Evolutionary conservation across 2,329 filamentous ascomycete genomes (phyloP).

Genomic region (Ambrosiella cleistominuta): DNA sequence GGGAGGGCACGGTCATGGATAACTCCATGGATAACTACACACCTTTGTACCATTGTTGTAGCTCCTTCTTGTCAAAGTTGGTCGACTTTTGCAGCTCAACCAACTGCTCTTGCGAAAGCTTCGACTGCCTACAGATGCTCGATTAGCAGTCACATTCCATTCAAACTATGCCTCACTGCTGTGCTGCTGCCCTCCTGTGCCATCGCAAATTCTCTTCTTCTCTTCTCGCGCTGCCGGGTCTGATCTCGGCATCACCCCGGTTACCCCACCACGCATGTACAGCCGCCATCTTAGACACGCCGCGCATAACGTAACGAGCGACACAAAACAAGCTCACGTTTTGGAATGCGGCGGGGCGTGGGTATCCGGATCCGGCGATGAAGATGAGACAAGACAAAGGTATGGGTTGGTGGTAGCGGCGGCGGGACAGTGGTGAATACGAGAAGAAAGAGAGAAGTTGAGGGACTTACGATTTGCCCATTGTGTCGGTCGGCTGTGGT

Average conservation of each 20-base stretch:
- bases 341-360: neutral
- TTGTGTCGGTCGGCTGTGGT: slow-evolving; percentile 15
- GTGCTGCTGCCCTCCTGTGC: neutral
- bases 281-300: neutral
- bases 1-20: neutral
- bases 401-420: neutral
- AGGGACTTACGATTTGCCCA: slow-evolving; percentile 39
- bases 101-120: slow-evolving; percentile 92
- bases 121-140: slow-evolving; percentile 59
- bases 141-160: neutral
- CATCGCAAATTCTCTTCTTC: neutral
- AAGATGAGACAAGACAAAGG: too few relatives aligned
- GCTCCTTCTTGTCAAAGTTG: slow-evolving; percentile 98
- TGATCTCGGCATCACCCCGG: neutral
- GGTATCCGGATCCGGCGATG: neutral
- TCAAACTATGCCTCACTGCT: neutral
- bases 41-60: slow-evolving; percentile 99
- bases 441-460: neutral
- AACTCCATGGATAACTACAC: slow-evolving; percentile 18
- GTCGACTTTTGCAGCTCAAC: slow-evolving; percentile 89
- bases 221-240: neutral
- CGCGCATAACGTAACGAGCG: neutral
- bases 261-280: neutral
- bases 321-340: neutral
- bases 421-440: neutral